Evolutionary conservation across 768 basidiomycete genomes (phyloP).

Genomic region (Russula griseocarnosa): DNA sequence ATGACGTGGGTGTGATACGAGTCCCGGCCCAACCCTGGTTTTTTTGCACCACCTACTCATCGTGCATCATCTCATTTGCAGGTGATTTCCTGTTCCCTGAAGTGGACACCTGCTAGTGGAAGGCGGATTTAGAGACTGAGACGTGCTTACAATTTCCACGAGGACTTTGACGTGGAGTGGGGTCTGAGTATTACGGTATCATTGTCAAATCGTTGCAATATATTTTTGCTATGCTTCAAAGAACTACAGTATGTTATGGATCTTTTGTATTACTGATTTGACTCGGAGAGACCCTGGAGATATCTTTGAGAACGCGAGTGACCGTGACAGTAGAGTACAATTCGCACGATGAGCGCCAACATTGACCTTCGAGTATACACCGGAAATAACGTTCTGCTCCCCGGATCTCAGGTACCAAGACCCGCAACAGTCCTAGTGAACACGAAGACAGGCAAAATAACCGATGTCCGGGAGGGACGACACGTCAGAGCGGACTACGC

Average conservation of each 20-base stretch:
- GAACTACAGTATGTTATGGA: no score
- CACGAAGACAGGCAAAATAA: conserved; percentile 40
- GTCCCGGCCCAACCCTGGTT: no score
- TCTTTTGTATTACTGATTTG: background rate
- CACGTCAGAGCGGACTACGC: conserved; percentile 28
- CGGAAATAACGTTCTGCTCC: conserved; percentile 32
- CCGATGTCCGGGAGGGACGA: conserved; percentile 33
- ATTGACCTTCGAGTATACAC: conserved; percentile 8
- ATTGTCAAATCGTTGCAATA: no score
- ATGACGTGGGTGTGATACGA: background rate
- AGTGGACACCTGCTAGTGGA: background rate
- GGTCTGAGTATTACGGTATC: no score
- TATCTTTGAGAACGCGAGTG: background rate
- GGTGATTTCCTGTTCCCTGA: background rate
- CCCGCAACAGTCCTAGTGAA: conserved; percentile 46
- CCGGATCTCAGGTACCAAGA: conserved; percentile 28
- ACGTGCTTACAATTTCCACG: no score
- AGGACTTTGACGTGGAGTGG: no score
- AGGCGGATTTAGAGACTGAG: no score
- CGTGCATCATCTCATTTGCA: background rate
- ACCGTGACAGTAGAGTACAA: background rate
- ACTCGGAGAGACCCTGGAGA: background rate
- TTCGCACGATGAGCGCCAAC: conserved; percentile 9
- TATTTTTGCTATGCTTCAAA: no score
- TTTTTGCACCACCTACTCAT: background rate